A percentile compares a stretch with the other conserved stretches of the same genome.
Evolutionary conservation across 2,329 filamentous ascomycete genomes (phyloP).

Genomic region (Diaporthe sp.): DNA sequence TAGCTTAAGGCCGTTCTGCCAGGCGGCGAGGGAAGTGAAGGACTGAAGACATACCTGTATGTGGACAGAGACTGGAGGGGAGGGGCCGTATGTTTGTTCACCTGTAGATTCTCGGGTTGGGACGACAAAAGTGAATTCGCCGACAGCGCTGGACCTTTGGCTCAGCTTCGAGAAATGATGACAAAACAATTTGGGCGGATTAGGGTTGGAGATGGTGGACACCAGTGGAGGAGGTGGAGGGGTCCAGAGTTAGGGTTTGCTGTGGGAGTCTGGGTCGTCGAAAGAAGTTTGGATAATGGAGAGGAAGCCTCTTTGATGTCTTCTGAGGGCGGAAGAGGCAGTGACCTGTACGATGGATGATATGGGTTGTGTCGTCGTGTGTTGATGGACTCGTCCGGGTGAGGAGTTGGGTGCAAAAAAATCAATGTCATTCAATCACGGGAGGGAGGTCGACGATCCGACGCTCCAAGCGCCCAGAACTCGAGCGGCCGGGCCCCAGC

Average conservation of each 20-base stretch:
- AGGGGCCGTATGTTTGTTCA: background rate
- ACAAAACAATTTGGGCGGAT: slow-evolving; percentile 30
- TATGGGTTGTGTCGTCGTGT: background rate
- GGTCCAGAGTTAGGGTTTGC: slow-evolving; percentile 6
- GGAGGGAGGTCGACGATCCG: slow-evolving; percentile 30
- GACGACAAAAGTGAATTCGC: slow-evolving; percentile 10
- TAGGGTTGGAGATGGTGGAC: slow-evolving; percentile 35
- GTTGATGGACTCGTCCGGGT: slow-evolving; percentile 15
- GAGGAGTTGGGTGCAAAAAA: slow-evolving; percentile 33
- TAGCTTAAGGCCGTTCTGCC: slow-evolving; percentile 23
- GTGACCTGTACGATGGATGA: slow-evolving; percentile 8
- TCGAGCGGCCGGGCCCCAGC: slow-evolving; percentile 8
- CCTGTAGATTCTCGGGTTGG: background rate
- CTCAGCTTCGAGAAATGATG: slow-evolving; percentile 21
- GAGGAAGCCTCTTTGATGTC: background rate
- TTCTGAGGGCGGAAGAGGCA: background rate
- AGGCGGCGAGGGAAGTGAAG: background rate
- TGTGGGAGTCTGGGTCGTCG: background rate
- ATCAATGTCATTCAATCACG: slow-evolving; percentile 28
- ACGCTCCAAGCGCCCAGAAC: slow-evolving; percentile 26
- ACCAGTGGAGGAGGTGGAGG: slow-evolving; percentile 21
- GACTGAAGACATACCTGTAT: background rate
- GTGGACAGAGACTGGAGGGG: background rate
- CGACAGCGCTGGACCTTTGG: slow-evolving; percentile 5
- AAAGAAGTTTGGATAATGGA: background rate